Base-by-base conservation (phyloP, 306 rosid species). In the Vachellia pachyceras region DNA sequence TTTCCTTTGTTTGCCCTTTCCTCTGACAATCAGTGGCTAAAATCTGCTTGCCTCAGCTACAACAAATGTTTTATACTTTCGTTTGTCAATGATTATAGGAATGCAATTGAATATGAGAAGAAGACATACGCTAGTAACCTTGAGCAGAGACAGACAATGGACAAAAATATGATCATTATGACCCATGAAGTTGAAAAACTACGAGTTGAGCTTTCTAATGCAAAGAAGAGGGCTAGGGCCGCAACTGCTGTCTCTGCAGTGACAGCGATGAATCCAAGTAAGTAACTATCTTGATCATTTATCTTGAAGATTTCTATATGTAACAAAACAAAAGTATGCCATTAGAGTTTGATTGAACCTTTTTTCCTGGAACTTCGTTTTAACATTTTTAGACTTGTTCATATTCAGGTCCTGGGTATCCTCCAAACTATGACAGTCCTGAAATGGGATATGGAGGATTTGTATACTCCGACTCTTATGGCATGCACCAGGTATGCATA, bases 41-140 rank as follows among this genome's bases (percentile, higher is more conserved):
- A 44, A 52, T 70, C 67, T 61, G 10, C 58, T 17, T 44, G 10
- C 69, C 72, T 39, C 69, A 29, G 2, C 18, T 54, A 65, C 67
- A 36, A 14, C 29, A 11, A 60, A 18, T 73, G 45, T 40, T 73
- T 80, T 73, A 22, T 73, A 50, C 33, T 82, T 55, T 10, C 57
- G 37, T 82, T 69, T 55, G 18, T 18, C 61, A 61, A 42, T 84
- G 78, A 65, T 58, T 84, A n/a, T 83, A 95, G 99, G 94, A 90
- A 82, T 85, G 97, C 98, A 69, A 87, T 95, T 83, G 97, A 95
- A 25, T 82, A 60, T 18, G 98, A 95, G 86, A 93, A 88, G 91
- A 87, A 86, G 80, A 91, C 91, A 14, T 80, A 87, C 40, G 83
- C 86, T 70, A 83, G 74, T 71, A 93, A 95, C 85, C 90, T 87